Base-by-base conservation (phyloP, 495 filamentous ascomycete genomes). In the Penicillium atrosanguineum region DNA sequence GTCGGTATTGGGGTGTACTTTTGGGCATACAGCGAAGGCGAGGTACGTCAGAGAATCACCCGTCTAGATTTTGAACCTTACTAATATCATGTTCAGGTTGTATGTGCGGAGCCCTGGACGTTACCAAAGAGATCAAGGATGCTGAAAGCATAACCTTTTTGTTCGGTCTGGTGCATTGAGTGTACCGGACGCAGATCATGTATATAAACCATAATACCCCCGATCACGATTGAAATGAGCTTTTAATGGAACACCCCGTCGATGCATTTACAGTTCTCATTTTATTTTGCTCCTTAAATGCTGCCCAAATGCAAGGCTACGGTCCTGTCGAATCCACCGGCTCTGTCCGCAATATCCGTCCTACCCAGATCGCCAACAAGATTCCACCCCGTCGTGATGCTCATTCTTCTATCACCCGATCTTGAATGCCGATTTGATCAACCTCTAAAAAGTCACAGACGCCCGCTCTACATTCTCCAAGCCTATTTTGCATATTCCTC, bases 1-100 rank as follows among this genome's bases (percentile, higher is more conserved):
- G 84, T 97, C 48, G 95, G 90, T 0, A 83, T 95, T 66, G 83
- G 66, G 4, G 87, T 91, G 5, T 99, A 96, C 65, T 97, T 97
- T 63, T 97, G 94, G 91, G 95, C 89, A 0, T 97, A 93, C 61
- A 91, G 84, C 57, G 94, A 97, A 74, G 95, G 95, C 69, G 95
- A 99, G 87, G 91, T 96, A 69, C 60, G 86, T 71, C 14, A 12
- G 31, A 34, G 23, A 14, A 14, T 12, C 12, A 34, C 14, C 4
- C 4, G 11, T 34, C 26, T 9, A 25, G 6, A 48, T 42, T 15
- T 29, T 14, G 31, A 34, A 14, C 11, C 23, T 21, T 51, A 46
- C 60, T 68, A 46, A 72, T 45, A 25, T 18, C 48, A 31, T 44
- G 9, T 47, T 11, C 45, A 81, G 79, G 59, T 79, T 37, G 79